These are phyloP conservation scores for Salvia sclarea DNA, from an alignment of 305 asterid species.

Conservation along the genomic window DNA sequence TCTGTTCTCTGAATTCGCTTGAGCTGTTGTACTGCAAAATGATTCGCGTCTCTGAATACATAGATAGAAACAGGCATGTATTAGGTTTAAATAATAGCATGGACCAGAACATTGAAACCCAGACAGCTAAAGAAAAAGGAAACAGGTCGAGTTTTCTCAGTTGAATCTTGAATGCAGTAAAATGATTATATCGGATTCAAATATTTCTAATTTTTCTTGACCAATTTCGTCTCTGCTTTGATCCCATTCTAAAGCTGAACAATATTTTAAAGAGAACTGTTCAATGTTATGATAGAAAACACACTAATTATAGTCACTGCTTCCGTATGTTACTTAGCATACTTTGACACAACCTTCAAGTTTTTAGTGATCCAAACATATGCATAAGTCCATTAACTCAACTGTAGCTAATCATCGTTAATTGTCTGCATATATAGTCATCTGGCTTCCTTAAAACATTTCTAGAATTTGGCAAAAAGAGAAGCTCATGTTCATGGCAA, in stretches of 20 bases:
- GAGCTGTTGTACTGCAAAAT: conserved; percentile 56
- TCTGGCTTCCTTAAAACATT: not conserved
- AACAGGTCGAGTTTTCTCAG: not conserved
- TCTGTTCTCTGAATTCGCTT: conserved; percentile 39
- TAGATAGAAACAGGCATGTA: not conserved
- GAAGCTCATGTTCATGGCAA: conserved; percentile 14
- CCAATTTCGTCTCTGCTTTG: not conserved
- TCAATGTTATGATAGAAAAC: not conserved
- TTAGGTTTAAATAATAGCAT: conserved; percentile 27
- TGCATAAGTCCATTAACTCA: not conserved
- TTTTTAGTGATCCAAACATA: conserved; percentile 5
- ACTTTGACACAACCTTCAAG: conserved; percentile 1
- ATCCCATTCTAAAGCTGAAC: not conserved
- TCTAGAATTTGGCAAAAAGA: conserved; percentile 12
- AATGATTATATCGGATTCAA: not conserved
- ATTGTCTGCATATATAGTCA: conserved; percentile 18
- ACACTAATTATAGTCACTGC: not conserved
- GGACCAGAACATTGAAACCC: not conserved
- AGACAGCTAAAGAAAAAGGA: not conserved
- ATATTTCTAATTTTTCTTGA: not conserved
- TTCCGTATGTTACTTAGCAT: not conserved
- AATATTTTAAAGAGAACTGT: not conserved
- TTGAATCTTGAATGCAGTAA: conserved; percentile 3
- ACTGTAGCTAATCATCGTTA: conserved; percentile 1
- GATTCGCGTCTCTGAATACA: conserved; percentile 54